Evolutionary conservation across 2,329 filamentous ascomycete genomes (phyloP).

Genomic region (Aureobasidium sp.): DNA sequence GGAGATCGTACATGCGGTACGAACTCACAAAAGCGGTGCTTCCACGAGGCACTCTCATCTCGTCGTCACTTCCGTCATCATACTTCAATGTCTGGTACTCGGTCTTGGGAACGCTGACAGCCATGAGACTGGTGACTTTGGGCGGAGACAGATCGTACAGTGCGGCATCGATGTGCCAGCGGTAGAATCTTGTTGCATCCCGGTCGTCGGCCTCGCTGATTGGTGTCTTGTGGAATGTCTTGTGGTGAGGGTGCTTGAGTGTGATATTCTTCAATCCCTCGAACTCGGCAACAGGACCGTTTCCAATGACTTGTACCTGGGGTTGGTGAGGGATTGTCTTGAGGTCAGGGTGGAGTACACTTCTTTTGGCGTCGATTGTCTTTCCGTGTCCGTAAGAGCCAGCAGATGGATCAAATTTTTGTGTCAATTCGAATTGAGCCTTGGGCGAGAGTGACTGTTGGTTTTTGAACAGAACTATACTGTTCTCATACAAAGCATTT

Average conservation of each 20-base stretch:
- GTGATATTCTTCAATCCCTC: constrained; percentile 62
- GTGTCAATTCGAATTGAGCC: constrained; percentile 66
- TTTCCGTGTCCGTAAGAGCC: constrained; percentile 68
- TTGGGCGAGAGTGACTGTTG: constrained; percentile 56
- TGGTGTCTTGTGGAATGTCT: constrained; percentile 60
- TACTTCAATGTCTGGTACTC: constrained; percentile 61
- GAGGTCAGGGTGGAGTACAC: constrained; percentile 66
- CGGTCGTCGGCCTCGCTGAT: constrained; percentile 56
- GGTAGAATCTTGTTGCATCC: constrained; percentile 55
- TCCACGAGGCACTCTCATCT: constrained; percentile 60
- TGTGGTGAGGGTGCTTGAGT: constrained; percentile 68
- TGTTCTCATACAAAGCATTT: constrained; percentile 57
- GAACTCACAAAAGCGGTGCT: constrained; percentile 69
- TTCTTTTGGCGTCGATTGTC: constrained; percentile 57
- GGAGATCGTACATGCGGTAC: constrained; percentile 59
- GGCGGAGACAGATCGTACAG: constrained; percentile 69
- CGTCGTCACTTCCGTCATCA: constrained; percentile 61
- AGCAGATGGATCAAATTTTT: constrained; percentile 60
- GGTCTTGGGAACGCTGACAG: constrained; percentile 62
- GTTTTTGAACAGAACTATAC: constrained; percentile 63
- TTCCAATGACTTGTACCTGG: constrained; percentile 73
- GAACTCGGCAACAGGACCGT: constrained; percentile 60
- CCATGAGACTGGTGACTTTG: constrained; percentile 62
- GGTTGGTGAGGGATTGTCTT: constrained; percentile 75
- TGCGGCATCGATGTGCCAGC: constrained; percentile 76